Conservation (phyloP, 768 basidiomycete genomes). For the Punctularia strigosozonata region DNA sequence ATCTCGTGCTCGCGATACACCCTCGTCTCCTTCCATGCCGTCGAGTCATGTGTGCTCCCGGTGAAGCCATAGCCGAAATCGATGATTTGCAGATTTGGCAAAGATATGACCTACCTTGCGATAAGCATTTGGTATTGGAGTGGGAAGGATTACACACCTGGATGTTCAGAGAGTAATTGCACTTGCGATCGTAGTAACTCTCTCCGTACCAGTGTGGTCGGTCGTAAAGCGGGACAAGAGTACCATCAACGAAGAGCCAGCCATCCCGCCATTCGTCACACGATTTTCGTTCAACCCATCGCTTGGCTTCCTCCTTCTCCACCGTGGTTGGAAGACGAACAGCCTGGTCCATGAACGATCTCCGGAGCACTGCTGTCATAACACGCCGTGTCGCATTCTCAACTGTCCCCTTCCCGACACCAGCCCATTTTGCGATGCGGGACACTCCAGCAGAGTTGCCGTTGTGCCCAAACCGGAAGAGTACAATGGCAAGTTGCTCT, state of each 20-base stretch:
- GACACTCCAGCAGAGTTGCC: slow-evolving; percentile 24
- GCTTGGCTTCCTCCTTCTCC: slow-evolving; percentile 26
- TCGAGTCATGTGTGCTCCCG: slow-evolving; percentile 22
- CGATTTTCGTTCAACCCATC: slow-evolving; percentile 22
- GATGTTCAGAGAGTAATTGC: slow-evolving; percentile 22
- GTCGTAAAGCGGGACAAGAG: slow-evolving; percentile 21
- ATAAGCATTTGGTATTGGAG: background rate
- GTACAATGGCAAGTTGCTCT: slow-evolving; percentile 24
- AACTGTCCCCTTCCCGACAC: slow-evolving; percentile 21
- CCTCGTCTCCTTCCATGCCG: slow-evolving; percentile 16
- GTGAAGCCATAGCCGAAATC: slow-evolving; percentile 19
- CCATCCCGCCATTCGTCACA: slow-evolving; percentile 24
- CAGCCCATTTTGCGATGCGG: slow-evolving; percentile 26
- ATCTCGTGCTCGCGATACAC: slow-evolving; percentile 9
- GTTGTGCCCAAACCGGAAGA: slow-evolving; percentile 26
- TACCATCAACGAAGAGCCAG: slow-evolving; percentile 27
- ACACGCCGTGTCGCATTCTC: slow-evolving; percentile 15
- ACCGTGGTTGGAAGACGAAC: slow-evolving; percentile 16
- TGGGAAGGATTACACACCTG: slow-evolving; percentile 6
- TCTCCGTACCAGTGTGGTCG: slow-evolving; percentile 23
- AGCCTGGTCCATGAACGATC: slow-evolving; percentile 13
- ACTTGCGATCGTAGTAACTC: slow-evolving; percentile 26
- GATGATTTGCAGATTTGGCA: slow-evolving; percentile 25
- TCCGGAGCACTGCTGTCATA: slow-evolving; percentile 19
- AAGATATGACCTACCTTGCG: slow-evolving; percentile 9